Base-by-base conservation (phyloP, 2,329 filamentous ascomycete species). In the Macrophomina phaseolina region DNA sequence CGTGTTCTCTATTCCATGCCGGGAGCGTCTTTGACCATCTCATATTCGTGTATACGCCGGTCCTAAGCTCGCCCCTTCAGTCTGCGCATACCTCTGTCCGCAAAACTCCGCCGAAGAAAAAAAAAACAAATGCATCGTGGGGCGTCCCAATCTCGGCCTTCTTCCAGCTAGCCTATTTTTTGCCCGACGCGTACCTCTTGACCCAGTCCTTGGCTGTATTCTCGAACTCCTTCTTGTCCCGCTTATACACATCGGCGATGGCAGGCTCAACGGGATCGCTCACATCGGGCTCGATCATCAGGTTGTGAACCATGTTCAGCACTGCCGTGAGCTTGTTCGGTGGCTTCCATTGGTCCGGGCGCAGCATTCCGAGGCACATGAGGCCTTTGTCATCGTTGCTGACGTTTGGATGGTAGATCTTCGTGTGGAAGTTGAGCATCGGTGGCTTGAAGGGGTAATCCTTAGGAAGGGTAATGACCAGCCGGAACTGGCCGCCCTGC, bases 351-450 rank as follows among this genome's bases (percentile, higher is more conserved):
- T 92, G 90, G 74, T 97, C 93, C 36, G 90, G 79, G 77, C 94
- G 92, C 72, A 97, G 87, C 79, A 94, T 87, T 68, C 88, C 89
- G 52, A 97, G 85, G 81, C 94, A 97, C 87, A 97, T 92, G 80
- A 86, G 90, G 69, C 94, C 94, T 71, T 89, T 87, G 75, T 87
- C 86, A 79, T 97, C 93, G 85, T 97, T 95, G 75, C 90, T 93
- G 68, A 97, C 87, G 81, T 97, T 97, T 52, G 94, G 93, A 82
- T 97, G 94, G 86, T 97, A 97, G 84, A 97, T 91, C 81, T 94
- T 94, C 62, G 93, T 97, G 71, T 84, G 82, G 85, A 97, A 97
- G 75, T 86, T 88, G 72, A 97, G 85, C 68, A 86, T 83, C 16
- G 93, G 93, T 28, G 93, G 89, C 81, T 95, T 95, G 88, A 97